These are phyloP conservation scores for Brettanomyces sp. DNA, from an alignment of 805 yeast species.

Conservation along the genomic window DNA sequence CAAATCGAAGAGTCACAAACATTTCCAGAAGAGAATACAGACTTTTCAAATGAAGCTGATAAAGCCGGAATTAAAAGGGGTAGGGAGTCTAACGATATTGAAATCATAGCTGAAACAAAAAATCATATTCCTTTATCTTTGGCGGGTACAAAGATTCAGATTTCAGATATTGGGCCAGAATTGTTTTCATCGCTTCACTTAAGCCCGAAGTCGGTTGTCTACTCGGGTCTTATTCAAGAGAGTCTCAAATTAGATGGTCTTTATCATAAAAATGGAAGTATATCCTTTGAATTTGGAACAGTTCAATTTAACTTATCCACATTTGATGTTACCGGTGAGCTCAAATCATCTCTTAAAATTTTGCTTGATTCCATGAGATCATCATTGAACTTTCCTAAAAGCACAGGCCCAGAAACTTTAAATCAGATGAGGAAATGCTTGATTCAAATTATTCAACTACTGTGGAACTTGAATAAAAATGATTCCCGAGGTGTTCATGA, in stretches of 20 bases:
- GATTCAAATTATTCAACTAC: conserved; percentile 16
- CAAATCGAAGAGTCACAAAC: conserved; percentile 17
- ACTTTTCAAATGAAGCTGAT: background rate
- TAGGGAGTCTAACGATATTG: too few relatives aligned
- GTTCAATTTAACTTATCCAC: conserved; percentile 8
- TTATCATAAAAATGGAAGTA: conserved; percentile 7
- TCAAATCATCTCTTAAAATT: background rate
- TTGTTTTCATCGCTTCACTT: conserved; percentile 1
- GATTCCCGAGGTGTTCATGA: conserved; percentile 6
- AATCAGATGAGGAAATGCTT: conserved; percentile 14
- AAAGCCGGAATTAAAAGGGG: background rate
- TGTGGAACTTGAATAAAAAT: conserved; percentile 13
- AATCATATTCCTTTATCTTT: background rate
- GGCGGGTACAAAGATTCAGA: background rate
- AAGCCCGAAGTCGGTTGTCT: conserved; percentile 8
- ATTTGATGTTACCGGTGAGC: background rate
- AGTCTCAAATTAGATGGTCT: conserved; percentile 11
- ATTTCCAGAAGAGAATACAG: background rate
- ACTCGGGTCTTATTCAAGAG: conserved; percentile 10
- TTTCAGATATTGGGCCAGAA: too few relatives aligned
- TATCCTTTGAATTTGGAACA: conserved; percentile 10
- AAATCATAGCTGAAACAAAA: too few relatives aligned
- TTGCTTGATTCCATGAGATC: conserved; percentile 2
- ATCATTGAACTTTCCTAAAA: conserved; percentile 1
- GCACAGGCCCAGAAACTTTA: conserved; percentile 2